A percentile compares a stretch with the other conserved stretches of the same genome.
Evolutionary conservation across 441 rosid species (phyloP).

Genomic region (Adansonia grandidieri): DNA sequence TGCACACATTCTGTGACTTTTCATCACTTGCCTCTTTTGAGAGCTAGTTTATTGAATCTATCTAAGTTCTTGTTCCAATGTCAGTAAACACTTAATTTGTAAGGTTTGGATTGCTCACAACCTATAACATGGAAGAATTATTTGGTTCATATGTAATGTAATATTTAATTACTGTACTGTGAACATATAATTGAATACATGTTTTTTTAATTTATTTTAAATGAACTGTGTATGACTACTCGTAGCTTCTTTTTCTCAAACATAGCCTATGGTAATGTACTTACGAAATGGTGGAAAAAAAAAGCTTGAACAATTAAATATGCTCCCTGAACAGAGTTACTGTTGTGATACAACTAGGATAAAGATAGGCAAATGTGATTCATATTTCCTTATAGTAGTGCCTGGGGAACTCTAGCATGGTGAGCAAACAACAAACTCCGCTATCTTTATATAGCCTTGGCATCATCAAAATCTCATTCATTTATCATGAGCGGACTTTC

Average conservation of each 20-base stretch:
- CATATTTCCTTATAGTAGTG: slow-evolving; percentile 86
- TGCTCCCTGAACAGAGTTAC: slow-evolving; percentile 88
- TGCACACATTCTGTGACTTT: slow-evolving; percentile 79
- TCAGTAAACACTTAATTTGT: slow-evolving; percentile 83
- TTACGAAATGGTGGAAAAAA: slow-evolving; percentile 85
- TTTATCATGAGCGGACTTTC: slow-evolving; percentile 84
- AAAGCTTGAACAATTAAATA: slow-evolving; percentile 64
- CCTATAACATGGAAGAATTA: slow-evolving; percentile 42
- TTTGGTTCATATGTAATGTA: neutral
- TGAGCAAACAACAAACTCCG: slow-evolving; percentile 92
- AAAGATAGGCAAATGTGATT: slow-evolving; percentile 79
- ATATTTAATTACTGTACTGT: neutral
- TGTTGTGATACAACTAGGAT: slow-evolving; percentile 91
- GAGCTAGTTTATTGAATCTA: slow-evolving; percentile 72
- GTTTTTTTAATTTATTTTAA: neutral
- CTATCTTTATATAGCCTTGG: slow-evolving; percentile 93
- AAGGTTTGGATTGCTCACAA: slow-evolving; percentile 73
- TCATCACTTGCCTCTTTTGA: slow-evolving; percentile 83
- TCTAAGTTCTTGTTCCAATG: slow-evolving; percentile 85
- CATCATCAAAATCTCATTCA: slow-evolving; percentile 88
- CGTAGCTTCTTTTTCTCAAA: slow-evolving; percentile 85
- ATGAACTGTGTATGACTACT: slow-evolving; percentile 81
- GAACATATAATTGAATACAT: neutral
- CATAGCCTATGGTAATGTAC: slow-evolving; percentile 86
- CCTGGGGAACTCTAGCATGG: slow-evolving; percentile 89